phyloP scores from a whole-genome alignment of 2,329 filamentous ascomycete species.

The Lasiodiplodia sp. region DNA sequence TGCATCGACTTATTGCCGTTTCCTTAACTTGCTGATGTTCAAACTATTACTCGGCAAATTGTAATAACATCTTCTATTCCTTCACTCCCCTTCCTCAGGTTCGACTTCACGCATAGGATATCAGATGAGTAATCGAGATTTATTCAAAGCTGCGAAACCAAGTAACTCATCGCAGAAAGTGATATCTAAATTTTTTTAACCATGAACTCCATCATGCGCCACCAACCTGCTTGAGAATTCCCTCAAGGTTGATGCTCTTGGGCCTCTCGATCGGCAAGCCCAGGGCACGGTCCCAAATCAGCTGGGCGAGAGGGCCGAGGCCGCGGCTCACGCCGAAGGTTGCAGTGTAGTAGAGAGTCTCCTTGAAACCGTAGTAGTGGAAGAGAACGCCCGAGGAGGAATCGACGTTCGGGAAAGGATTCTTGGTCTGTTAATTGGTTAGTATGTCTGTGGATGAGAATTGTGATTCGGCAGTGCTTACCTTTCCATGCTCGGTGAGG shows the following conservation, averaged over 20 bases:
- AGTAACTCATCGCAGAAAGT: background rate
- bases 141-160: background rate
- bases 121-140: too few relatives aligned
- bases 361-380: slow-evolving; percentile 97
- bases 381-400: slow-evolving; percentile 92
- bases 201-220: background rate
- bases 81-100: too few relatives aligned
- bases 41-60: too few relatives aligned
- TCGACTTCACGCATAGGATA: too few relatives aligned
- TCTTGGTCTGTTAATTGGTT: slow-evolving; percentile 73
- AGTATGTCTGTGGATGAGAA: slow-evolving; percentile 22
- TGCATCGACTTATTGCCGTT: too few relatives aligned
- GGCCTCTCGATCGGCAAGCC: slow-evolving; percentile 96
- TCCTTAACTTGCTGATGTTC: too few relatives aligned
- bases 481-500: slow-evolving; percentile 91
- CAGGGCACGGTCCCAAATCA: slow-evolving; percentile 94
- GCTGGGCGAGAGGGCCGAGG: slow-evolving; percentile 87
- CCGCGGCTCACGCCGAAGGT: slow-evolving; percentile 74
- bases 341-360: slow-evolving; percentile 91
- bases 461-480: slow-evolving; percentile 38
- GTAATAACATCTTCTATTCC: too few relatives aligned
- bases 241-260: slow-evolving; percentile 95
- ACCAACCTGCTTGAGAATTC: slow-evolving; percentile 70
- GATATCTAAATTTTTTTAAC: background rate
- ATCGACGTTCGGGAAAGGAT: slow-evolving; percentile 97